Evolutionary conservation across 1,284 basidiomycete genomes (phyloP).

Genomic region (Leccinum fallax): DNA sequence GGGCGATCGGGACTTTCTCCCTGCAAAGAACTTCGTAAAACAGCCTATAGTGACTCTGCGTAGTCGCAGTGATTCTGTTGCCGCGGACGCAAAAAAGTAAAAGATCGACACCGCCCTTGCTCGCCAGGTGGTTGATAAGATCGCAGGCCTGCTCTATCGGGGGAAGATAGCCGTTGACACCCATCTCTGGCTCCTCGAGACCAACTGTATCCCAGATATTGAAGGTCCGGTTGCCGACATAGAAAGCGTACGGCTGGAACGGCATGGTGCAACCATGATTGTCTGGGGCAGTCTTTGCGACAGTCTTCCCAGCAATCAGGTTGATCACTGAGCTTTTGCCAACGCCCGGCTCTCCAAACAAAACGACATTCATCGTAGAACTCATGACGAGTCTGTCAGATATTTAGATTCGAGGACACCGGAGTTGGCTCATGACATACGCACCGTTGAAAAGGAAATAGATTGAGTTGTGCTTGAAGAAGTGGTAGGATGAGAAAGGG

Average conservation of each 20-base stretch:
- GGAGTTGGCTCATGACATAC: background rate
- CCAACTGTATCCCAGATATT: conserved; percentile 43
- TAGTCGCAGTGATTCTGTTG: conserved; percentile 33
- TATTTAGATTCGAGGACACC: too few species aligned
- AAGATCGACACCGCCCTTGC: conserved; percentile 37
- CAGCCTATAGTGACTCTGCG: conserved; percentile 40
- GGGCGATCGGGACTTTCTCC: conserved; percentile 37
- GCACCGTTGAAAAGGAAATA: background rate
- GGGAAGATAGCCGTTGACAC: conserved; percentile 27
- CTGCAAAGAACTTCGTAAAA: conserved; percentile 40
- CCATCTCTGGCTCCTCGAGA: conserved; percentile 37
- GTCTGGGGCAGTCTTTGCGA: conserved; percentile 30
- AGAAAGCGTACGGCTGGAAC: conserved; percentile 26
- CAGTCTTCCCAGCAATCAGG: conserved; percentile 27
- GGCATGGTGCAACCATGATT: conserved; percentile 31
- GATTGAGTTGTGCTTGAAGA: background rate
- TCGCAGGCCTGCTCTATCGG: conserved; percentile 39
- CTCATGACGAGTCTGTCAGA: conserved; percentile 21
- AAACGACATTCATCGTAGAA: conserved; percentile 26
- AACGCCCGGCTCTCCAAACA: conserved; percentile 22
- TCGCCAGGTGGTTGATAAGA: conserved; percentile 37
- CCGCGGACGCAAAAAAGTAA: conserved; percentile 43
- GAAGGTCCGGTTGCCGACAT: conserved; percentile 11
- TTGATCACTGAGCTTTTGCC: conserved; percentile 12
- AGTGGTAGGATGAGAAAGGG: too few species aligned